Percentiles rank a stretch among this genome's conserved stretches.
Evolutionary conservation across 1,284 basidiomycete genomes (phyloP).

Genomic region (Cyathus pygmaeus): DNA sequence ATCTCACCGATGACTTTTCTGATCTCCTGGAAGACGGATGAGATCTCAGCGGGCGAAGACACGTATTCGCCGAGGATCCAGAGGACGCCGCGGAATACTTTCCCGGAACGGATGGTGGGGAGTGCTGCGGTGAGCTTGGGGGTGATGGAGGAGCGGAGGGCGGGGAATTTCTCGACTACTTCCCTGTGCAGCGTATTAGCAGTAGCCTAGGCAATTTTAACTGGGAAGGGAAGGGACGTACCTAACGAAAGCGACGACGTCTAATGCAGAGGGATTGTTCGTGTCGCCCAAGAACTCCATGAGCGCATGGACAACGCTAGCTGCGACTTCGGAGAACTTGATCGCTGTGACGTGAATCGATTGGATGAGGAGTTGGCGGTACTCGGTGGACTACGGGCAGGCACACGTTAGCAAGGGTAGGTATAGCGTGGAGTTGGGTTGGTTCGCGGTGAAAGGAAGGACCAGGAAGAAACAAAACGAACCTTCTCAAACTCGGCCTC

Average conservation of each 20-base stretch:
- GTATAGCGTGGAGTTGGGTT: no score
- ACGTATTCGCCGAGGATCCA: constrained; percentile 99
- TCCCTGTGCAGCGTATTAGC: constrained; percentile 60
- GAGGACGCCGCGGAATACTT: constrained; percentile 95
- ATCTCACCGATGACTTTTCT: constrained; percentile 94
- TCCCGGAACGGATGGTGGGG: constrained; percentile 93
- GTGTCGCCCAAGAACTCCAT: constrained; percentile 99
- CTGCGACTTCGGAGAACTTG: constrained; percentile 98
- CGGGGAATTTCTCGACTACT: constrained; percentile 98
- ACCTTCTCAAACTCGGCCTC: constrained; percentile 89
- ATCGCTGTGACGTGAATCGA: constrained; percentile 97
- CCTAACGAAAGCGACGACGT: constrained; percentile 96
- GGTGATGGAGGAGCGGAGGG: constrained; percentile 86
- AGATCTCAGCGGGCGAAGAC: constrained; percentile 72
- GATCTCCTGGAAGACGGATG: constrained; percentile 82
- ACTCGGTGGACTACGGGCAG: constrained; percentile 81
- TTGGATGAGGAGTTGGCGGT: constrained; percentile 96
- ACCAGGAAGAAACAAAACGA: not conserved
- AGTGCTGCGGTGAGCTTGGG: constrained; percentile 90
- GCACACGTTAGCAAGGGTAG: not conserved
- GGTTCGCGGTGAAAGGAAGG: no score
- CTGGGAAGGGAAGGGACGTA: constrained; percentile 38
- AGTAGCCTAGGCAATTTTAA: not conserved
- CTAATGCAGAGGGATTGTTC: constrained; percentile 94
- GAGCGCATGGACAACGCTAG: constrained; percentile 94